These are phyloP conservation scores for Pichia norvegensis DNA, from an alignment of 1,139 yeast species.

Conservation along the genomic window DNA sequence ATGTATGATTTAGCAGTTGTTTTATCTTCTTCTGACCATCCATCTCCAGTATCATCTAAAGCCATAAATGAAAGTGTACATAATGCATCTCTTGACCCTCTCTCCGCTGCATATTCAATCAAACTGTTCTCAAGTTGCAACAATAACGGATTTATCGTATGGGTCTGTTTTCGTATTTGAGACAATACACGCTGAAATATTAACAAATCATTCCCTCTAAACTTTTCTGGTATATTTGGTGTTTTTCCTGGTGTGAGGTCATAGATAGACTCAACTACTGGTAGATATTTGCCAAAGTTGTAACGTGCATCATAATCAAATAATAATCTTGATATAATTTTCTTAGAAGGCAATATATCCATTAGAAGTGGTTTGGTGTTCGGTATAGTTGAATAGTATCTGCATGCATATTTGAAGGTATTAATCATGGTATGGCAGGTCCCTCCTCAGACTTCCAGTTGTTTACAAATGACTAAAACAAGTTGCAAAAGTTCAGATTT, in stretches of 20 bases:
- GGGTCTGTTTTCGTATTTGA: constrained; percentile 52
- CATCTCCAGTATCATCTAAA: constrained; percentile 29
- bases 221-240: constrained; percentile 24
- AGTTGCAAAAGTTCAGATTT: too few species aligned
- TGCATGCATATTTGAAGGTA: neutral
- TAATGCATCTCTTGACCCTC: constrained; percentile 77
- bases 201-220: constrained; percentile 52
- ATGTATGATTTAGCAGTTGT: constrained; percentile 58
- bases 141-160: constrained; percentile 47
- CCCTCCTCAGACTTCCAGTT: too few species aligned
- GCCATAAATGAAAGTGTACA: constrained; percentile 62
- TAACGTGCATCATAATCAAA: constrained; percentile 60
- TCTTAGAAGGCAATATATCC: constrained; percentile 51
- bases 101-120: constrained; percentile 74
- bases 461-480: too few species aligned
- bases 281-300: constrained; percentile 45
- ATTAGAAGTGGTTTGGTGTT: constrained; percentile 36
- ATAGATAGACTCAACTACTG: constrained; percentile 46
- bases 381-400: constrained; percentile 10
- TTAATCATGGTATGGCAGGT: neutral
- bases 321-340: constrained; percentile 47
- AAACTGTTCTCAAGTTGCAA: constrained; percentile 59
- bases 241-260: constrained; percentile 25
- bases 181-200: constrained; percentile 59
- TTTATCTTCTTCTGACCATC: constrained; percentile 26